These are phyloP conservation scores for Triticum urartu DNA, from an alignment of 176 grass and related monocot genomes.

Conservation along the genomic window DNA sequence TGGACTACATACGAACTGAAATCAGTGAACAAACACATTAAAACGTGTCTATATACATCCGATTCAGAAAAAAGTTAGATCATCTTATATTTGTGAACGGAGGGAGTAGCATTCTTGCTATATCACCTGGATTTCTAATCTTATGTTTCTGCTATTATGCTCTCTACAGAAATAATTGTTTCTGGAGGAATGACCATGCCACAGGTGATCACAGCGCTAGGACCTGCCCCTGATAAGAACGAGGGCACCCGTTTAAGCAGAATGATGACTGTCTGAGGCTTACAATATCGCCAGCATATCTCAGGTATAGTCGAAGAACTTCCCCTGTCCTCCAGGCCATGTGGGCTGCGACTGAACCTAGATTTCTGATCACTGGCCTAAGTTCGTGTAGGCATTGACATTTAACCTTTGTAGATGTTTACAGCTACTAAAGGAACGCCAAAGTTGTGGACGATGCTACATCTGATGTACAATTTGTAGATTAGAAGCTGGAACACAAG, in stretches of 20 bases:
- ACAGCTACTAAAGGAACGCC: neutral
- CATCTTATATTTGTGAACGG: too few relatives aligned
- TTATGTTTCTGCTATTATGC: slow-evolving; percentile 21
- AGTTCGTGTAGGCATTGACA: neutral
- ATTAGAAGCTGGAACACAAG: slow-evolving; percentile 6
- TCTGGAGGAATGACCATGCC: slow-evolving; percentile 99
- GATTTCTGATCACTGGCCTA: neutral
- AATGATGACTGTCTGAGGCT: slow-evolving; percentile 54
- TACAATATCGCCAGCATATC: neutral
- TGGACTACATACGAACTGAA: too few relatives aligned
- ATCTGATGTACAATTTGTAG: neutral
- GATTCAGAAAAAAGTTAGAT: too few relatives aligned
- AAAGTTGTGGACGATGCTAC: neutral
- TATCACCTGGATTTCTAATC: neutral
- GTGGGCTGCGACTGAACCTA: neutral
- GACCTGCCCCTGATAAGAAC: slow-evolving; percentile 57
- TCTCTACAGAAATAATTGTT: slow-evolving; percentile 88
- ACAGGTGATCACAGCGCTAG: slow-evolving; percentile 66
- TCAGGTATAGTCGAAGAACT: slow-evolving; percentile 21
- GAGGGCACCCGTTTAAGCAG: slow-evolving; percentile 67
- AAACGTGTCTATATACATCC: too few relatives aligned
- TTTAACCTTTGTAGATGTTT: slow-evolving; percentile 5
- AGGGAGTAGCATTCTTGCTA: neutral
- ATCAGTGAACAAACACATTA: too few relatives aligned
- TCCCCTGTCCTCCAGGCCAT: neutral